Percentiles rank a stretch among this genome's conserved stretches.
phyloP scores from a whole-genome alignment of 139 green algal genomes.

The Pleodorina starrii region DNA sequence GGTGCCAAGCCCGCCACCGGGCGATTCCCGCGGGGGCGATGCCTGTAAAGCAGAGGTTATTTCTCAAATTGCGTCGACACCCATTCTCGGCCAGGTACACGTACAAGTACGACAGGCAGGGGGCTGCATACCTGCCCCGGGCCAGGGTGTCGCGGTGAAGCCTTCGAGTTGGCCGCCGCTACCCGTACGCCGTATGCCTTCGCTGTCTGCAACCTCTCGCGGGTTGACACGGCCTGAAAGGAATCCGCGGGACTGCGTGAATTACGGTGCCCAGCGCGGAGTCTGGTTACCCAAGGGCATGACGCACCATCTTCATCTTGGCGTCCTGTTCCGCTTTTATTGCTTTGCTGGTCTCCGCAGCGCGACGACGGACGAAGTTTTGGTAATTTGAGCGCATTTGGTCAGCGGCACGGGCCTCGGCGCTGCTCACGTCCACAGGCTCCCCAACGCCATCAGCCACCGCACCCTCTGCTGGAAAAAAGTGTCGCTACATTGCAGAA shows the following conservation, averaged over 20 bases:
- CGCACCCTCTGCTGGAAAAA: slow-evolving; percentile 28
- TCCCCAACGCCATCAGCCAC: slow-evolving; percentile 21
- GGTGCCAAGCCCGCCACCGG: no score
- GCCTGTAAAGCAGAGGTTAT: no score
- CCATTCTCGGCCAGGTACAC: no score
- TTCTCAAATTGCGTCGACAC: no score
- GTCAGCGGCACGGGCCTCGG: background rate
- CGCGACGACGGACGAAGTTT: background rate
- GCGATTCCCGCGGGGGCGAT: no score
- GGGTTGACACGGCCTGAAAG: background rate
- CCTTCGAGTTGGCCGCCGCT: background rate
- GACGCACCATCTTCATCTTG: slow-evolving; percentile 24
- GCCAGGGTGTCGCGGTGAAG: background rate
- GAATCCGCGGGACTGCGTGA: no score
- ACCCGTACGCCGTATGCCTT: slow-evolving; percentile 2
- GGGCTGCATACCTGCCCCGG: background rate
- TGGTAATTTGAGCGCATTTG: slow-evolving; percentile 8
- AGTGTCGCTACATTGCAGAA: slow-evolving; percentile 30
- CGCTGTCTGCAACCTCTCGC: background rate
- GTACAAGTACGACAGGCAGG: no score
- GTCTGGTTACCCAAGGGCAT: no score
- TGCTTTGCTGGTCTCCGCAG: background rate
- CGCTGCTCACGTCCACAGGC: background rate
- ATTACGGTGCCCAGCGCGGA: no score
- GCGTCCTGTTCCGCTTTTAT: slow-evolving; percentile 10